phyloP scores from a whole-genome alignment of 2,329 filamentous ascomycete genomes.

The Aspergillus hiratsukae region DNA sequence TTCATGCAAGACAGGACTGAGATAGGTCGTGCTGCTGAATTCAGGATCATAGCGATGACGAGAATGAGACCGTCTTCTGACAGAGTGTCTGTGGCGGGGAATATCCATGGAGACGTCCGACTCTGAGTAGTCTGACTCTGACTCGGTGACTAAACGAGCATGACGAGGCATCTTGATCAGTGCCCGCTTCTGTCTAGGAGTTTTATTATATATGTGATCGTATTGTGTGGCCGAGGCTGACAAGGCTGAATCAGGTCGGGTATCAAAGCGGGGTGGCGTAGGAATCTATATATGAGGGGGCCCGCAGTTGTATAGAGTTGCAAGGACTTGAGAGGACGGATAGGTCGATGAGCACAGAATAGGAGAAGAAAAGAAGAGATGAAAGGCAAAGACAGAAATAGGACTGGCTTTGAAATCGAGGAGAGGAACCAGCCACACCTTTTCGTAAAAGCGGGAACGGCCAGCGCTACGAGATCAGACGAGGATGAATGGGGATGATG shows the following conservation, averaged over 20 bases:
- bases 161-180: constrained; percentile 14
- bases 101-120: constrained; percentile 31
- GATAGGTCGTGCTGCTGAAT: constrained; percentile 17
- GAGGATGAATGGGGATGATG: background rate
- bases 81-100: constrained; percentile 16
- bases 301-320: background rate
- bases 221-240: background rate
- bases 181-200: background rate
- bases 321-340: background rate
- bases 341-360: background rate
- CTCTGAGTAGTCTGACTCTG: constrained; percentile 32
- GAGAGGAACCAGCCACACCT: constrained; percentile 1
- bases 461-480: background rate
- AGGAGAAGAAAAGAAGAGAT: background rate
- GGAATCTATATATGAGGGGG: constrained; percentile 10
- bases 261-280: background rate
- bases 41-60: constrained; percentile 25
- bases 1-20: constrained; percentile 21
- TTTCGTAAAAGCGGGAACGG: constrained; percentile 11
- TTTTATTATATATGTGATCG: background rate
- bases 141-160: constrained; percentile 15
- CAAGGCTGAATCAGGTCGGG: background rate
- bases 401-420: background rate
- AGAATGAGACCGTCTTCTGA: constrained; percentile 30
- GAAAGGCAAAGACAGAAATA: constrained; percentile 3